phyloP scores from a whole-genome alignment of 805 yeast genomes.

The Torulaspora gathmanii region DNA sequence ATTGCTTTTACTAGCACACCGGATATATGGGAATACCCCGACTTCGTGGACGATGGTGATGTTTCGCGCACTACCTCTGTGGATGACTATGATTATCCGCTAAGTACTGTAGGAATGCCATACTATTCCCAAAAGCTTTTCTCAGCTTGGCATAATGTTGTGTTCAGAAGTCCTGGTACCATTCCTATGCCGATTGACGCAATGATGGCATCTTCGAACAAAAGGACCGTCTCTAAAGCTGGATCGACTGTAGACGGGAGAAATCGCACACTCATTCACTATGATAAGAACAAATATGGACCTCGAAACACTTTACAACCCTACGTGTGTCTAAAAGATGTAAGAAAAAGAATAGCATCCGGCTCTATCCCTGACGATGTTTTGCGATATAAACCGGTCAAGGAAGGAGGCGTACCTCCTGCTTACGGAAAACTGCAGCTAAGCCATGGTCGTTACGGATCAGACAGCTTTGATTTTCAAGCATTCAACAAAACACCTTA shows the following conservation, averaged over 20 bases:
- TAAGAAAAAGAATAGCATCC: slow-evolving; percentile 22
- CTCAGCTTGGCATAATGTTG: slow-evolving; percentile 71
- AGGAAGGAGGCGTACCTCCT: slow-evolving; percentile 52
- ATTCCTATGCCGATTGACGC: slow-evolving; percentile 52
- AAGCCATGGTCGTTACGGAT: slow-evolving; percentile 83
- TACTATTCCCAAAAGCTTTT: slow-evolving; percentile 70
- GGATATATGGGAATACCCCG: slow-evolving; percentile 51
- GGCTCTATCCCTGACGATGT: slow-evolving; percentile 21
- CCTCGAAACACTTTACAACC: slow-evolving; percentile 46
- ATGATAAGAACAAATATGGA: slow-evolving; percentile 55
- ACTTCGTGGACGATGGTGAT: slow-evolving; percentile 38
- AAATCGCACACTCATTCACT: slow-evolving; percentile 43
- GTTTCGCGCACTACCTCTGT: slow-evolving; percentile 27
- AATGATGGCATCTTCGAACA: slow-evolving; percentile 24
- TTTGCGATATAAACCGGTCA: slow-evolving; percentile 26
- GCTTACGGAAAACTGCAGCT: slow-evolving; percentile 73
- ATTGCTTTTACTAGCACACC: slow-evolving; percentile 37
- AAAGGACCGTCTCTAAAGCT: slow-evolving; percentile 10
- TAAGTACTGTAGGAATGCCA: slow-evolving; percentile 79
- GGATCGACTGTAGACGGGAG: neutral
- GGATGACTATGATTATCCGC: slow-evolving; percentile 50
- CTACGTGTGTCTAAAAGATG: slow-evolving; percentile 39
- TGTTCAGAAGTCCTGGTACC: slow-evolving; percentile 59
- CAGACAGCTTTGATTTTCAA: slow-evolving; percentile 87
- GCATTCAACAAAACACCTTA: slow-evolving; percentile 69